Conservation (phyloP, 306 rosid genomes). For the Citrullus amarus region DNA sequence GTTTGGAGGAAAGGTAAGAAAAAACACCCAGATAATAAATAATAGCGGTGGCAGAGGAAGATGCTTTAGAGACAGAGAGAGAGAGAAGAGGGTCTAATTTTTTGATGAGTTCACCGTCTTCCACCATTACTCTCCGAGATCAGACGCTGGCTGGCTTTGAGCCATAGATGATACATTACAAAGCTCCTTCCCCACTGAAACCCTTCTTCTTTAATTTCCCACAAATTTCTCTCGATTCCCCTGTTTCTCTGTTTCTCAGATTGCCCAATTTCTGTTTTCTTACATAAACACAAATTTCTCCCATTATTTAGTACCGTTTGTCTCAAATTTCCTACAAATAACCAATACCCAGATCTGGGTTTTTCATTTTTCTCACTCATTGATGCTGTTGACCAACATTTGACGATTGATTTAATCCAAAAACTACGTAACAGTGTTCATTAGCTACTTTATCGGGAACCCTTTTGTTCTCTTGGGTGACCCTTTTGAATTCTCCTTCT, state of each 20-base stretch:
- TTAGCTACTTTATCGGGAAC: background rate
- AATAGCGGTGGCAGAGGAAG: background rate
- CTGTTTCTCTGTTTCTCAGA: background rate
- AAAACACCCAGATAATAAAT: background rate
- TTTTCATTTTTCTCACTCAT: background rate
- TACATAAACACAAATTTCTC: background rate
- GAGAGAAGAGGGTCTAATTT: background rate
- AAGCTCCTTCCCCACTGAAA: background rate
- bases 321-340: background rate
- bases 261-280: background rate
- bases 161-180: background rate
- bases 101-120: background rate
- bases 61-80: background rate
- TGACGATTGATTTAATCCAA: background rate
- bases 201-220: background rate
- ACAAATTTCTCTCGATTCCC: background rate
- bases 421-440: background rate
- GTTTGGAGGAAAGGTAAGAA: background rate
- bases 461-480: background rate
- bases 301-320: background rate
- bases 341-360: slow-evolving; percentile 5
- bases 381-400: background rate
- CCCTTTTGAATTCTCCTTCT: background rate
- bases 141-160: background rate
- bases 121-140: background rate